Evolutionary conservation across 495 filamentous ascomycete species (phyloP).

Genomic region (Penicillium arizonense): DNA sequence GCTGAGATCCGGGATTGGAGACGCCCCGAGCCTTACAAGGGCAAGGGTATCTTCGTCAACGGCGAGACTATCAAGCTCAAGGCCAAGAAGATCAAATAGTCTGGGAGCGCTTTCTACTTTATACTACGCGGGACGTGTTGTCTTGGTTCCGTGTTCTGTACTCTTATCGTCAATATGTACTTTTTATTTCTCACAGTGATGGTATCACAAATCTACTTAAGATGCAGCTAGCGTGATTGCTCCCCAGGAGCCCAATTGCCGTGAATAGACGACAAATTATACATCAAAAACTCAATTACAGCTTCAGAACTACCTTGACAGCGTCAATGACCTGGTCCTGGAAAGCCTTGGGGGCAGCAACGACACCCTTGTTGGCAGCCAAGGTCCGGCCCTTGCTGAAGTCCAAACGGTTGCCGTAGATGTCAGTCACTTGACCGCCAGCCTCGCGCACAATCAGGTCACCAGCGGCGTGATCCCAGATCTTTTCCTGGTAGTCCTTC

Average conservation of each 20-base stretch:
- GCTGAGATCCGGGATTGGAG: slow-evolving; percentile 87
- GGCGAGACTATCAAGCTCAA: slow-evolving; percentile 97
- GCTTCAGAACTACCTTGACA: slow-evolving; percentile 74
- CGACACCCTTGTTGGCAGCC: slow-evolving; percentile 84
- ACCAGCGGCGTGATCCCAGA: slow-evolving; percentile 99
- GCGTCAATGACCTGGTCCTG: slow-evolving; percentile 76
- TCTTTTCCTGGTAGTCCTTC: slow-evolving; percentile 94
- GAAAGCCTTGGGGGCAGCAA: slow-evolving; percentile 75
- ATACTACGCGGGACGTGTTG: slow-evolving; percentile 25
- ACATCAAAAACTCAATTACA: slow-evolving; percentile 31
- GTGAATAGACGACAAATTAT: slow-evolving; percentile 3
- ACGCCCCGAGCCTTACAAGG: slow-evolving; percentile 95
- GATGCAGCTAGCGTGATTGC: slow-evolving; percentile 36
- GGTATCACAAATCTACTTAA: slow-evolving; percentile 32
- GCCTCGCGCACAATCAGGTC: slow-evolving; percentile 93
- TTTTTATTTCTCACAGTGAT: slow-evolving; percentile 22
- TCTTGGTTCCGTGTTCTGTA: slow-evolving; percentile 31
- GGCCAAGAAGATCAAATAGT: slow-evolving; percentile 96
- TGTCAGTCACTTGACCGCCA: slow-evolving; percentile 87
- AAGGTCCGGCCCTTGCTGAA: slow-evolving; percentile 86
- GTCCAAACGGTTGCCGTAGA: slow-evolving; percentile 73
- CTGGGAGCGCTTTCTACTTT: slow-evolving; percentile 15
- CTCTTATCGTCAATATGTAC: slow-evolving; percentile 41
- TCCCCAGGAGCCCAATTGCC: slow-evolving; percentile 10
- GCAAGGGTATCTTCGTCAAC: slow-evolving; percentile 97